Conservation (phyloP, 345 rosid species). For the Eucalyptus dawsonii region DNA sequence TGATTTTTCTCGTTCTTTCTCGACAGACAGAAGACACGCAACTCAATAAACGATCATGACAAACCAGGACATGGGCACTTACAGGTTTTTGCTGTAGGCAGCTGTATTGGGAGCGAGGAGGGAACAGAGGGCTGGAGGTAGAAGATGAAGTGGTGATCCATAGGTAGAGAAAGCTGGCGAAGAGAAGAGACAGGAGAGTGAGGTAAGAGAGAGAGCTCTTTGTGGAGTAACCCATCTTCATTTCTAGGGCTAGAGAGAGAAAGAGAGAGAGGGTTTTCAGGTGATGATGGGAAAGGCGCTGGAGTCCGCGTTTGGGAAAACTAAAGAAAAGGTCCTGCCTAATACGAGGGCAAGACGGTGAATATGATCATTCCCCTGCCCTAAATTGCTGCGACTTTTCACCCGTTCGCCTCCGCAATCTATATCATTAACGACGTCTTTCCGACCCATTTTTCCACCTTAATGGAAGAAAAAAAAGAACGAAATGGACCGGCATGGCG, state of each 20-base stretch:
- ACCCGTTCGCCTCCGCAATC: background rate
- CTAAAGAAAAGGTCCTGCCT: background rate
- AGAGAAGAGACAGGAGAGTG: slow-evolving; percentile 7
- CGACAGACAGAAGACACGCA: background rate
- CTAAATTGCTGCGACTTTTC: background rate
- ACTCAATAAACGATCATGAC: background rate
- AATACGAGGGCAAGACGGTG: background rate
- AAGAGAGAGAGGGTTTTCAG: background rate
- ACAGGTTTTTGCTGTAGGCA: background rate
- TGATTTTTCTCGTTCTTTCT: background rate
- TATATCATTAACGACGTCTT: background rate
- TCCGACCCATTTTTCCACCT: background rate
- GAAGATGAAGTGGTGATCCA: background rate
- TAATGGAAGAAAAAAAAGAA: background rate
- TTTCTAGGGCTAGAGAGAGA: background rate
- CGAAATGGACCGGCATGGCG: background rate
- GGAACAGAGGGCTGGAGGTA: background rate
- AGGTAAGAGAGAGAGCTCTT: background rate
- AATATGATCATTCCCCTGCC: background rate
- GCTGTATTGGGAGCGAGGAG: background rate
- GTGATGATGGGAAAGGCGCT: background rate
- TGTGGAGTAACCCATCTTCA: background rate
- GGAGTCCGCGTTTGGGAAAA: background rate
- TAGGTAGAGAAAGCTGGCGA: slow-evolving; percentile 19
- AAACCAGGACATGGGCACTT: background rate